Percentiles rank a stretch among this genome's conserved stretches.
These are phyloP conservation scores for Iodosphaeria phyllophila DNA, from an alignment of 2,329 filamentous ascomycete genomes.

Conservation along the genomic window DNA sequence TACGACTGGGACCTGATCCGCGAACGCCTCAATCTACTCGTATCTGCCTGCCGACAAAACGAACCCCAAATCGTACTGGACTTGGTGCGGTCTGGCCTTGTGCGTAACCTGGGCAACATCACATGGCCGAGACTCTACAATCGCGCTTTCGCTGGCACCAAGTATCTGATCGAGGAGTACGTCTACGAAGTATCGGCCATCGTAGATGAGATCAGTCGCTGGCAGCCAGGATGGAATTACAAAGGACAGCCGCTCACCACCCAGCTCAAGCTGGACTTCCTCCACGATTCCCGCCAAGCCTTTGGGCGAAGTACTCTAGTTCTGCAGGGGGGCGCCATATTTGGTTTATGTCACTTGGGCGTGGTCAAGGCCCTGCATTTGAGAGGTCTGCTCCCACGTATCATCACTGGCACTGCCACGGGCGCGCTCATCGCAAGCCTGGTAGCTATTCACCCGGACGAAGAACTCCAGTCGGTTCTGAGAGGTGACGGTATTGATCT, in stretches of 20 bases:
- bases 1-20: slow-evolving; percentile 80
- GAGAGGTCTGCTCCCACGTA: slow-evolving; percentile 64
- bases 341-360: slow-evolving; percentile 76
- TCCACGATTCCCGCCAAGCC: slow-evolving; percentile 74
- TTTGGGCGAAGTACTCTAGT: slow-evolving; percentile 77
- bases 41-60: slow-evolving; percentile 47
- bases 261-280: slow-evolving; percentile 66
- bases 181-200: slow-evolving; percentile 68
- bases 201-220: slow-evolving; percentile 54
- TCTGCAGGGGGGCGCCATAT: slow-evolving; percentile 77
- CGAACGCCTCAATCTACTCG: slow-evolving; percentile 53
- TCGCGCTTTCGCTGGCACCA: slow-evolving; percentile 72
- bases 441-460: slow-evolving; percentile 72
- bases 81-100: slow-evolving; percentile 57
- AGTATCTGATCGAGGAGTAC: slow-evolving; percentile 81
- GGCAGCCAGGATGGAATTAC: too few relatives aligned
- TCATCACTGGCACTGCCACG: slow-evolving; percentile 80
- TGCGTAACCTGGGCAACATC: slow-evolving; percentile 85
- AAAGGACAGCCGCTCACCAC: slow-evolving; percentile 35
- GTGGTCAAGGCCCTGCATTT: slow-evolving; percentile 77
- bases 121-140: slow-evolving; percentile 68
- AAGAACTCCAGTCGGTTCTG: slow-evolving; percentile 61
- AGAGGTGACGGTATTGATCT: slow-evolving; percentile 68
- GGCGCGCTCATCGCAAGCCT: slow-evolving; percentile 79
- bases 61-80: slow-evolving; percentile 63